phyloP scores from a whole-genome alignment of 1,139 yeast species.

The Candida tetrigidarum region DNA sequence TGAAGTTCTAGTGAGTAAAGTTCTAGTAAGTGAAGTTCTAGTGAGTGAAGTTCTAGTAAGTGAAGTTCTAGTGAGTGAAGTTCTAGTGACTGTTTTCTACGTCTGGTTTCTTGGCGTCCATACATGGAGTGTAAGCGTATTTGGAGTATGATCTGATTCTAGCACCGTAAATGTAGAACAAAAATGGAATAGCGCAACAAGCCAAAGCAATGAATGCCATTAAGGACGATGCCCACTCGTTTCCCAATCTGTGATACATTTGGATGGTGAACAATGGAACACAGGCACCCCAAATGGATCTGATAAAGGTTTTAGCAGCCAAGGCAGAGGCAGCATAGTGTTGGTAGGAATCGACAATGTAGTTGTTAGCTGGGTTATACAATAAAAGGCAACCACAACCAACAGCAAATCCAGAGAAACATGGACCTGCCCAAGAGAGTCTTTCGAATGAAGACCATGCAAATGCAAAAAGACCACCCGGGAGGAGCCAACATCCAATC shows the following conservation, averaged over 20 bases:
- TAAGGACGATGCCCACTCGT: slow-evolving; percentile 74
- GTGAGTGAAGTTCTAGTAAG: no score
- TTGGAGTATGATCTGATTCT: slow-evolving; percentile 53
- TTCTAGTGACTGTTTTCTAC: background rate
- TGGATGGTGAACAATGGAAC: slow-evolving; percentile 77
- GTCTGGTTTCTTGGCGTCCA: slow-evolving; percentile 18
- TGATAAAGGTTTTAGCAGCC: slow-evolving; percentile 65
- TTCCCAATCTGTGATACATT: slow-evolving; percentile 70
- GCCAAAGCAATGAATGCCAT: slow-evolving; percentile 67
- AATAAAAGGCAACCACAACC: slow-evolving; percentile 64
- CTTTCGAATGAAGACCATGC: slow-evolving; percentile 65
- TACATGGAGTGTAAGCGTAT: slow-evolving; percentile 50
- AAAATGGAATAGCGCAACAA: slow-evolving; percentile 62
- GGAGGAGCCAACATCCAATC: slow-evolving; percentile 63
- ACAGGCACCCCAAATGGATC: slow-evolving; percentile 74
- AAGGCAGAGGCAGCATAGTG: slow-evolving; percentile 72
- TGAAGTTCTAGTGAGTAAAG: no score
- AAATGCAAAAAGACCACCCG: slow-evolving; percentile 56
- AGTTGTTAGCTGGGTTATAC: slow-evolving; percentile 69
- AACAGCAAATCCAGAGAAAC: slow-evolving; percentile 59
- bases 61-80: no score
- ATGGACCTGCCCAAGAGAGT: slow-evolving; percentile 67
- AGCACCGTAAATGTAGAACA: slow-evolving; percentile 57
- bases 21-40: no score
- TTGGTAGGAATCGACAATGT: slow-evolving; percentile 70